Evolutionary conservation across 768 basidiomycete genomes (phyloP), one percentile per base, ranked within the genome.

Genomic region (Mycena haematopus): DNA sequence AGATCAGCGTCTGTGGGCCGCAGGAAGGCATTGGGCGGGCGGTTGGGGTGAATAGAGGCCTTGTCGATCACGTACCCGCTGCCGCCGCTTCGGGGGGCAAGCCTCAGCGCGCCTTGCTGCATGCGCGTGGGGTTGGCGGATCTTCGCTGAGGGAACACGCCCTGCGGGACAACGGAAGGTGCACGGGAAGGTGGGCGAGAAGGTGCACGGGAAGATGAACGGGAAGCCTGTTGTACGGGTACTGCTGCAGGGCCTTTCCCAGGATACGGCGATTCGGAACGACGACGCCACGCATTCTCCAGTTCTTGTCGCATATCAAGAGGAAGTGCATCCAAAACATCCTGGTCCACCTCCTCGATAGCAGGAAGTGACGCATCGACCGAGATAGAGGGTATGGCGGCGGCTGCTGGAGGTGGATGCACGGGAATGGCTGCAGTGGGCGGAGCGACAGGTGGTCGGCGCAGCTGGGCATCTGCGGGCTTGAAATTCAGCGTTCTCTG

Each of bases 261-360:
- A 24, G 68, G 74, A 66, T 77, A 78, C 11, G 85, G 84, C 3
- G 86, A 83, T 10, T 73, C 76, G 0, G 86, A 87, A 52, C 86
- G 83, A 49, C 86, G 86, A 38, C 86, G 86, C 69, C 90, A 91
- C 60, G 88, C 89, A 5, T 73, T 74, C 69, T 91, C 84, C 13
- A 93, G 76, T 70, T 94, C 92, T 62, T 81, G 77, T 24, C 86
- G 84, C 8, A 93, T 76, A 25, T 92, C 89, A 13, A 76, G 79
- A 0, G 92, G 92, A 31, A 94, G 79, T 1, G 88, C 89, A 38
- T 87, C 82, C 54, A 91, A 85, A 2, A 93, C 87, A 5, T 81
- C 79, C 76, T 75, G 82, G 70, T 93, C 92, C 11, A 93, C 80
- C 70, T 93, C 91, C 0, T 91, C 92, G 68, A 91, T 84, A 2